A percentile compares a stretch with the other conserved stretches of the same genome.
phyloP scores from a whole-genome alignment of 768 basidiomycete species.

The Chiua virens region DNA sequence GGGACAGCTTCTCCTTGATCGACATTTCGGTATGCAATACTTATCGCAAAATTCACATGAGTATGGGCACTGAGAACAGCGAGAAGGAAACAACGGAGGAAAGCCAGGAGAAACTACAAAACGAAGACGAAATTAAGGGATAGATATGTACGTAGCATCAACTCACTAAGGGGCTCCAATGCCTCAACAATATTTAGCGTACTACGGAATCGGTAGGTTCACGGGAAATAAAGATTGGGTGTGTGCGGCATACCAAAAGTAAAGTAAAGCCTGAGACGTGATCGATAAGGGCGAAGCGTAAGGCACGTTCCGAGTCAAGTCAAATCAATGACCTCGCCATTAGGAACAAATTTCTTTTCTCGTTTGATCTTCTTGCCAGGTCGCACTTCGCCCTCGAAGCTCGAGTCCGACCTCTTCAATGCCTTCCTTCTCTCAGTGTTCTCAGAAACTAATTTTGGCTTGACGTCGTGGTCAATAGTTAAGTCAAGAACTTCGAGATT shows the following conservation, averaged over 20 bases:
- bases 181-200: neutral
- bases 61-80: too few relatives aligned
- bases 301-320: conserved; percentile 20
- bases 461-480: conserved; percentile 8
- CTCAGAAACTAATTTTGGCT: conserved; percentile 4
- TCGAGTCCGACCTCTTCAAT: conserved; percentile 5
- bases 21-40: neutral
- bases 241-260: neutral
- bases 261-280: neutral
- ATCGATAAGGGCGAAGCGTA: neutral
- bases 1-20: neutral
- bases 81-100: too few relatives aligned
- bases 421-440: conserved; percentile 4
- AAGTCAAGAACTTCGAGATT: conserved; percentile 23
- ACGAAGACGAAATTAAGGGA: neutral
- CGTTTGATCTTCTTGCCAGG: conserved; percentile 28
- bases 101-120: neutral
- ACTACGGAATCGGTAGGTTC: too few relatives aligned
- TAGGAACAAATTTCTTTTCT: conserved; percentile 15
- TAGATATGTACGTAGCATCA: neutral
- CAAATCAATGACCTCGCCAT: conserved; percentile 31
- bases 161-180: neutral
- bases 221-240: neutral
- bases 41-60: neutral
- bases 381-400: neutral